Evolutionary conservation across 257 asterid species (phyloP), one percentile per base, ranked within the genome.

Genomic region (Leptodermis oblonga): DNA sequence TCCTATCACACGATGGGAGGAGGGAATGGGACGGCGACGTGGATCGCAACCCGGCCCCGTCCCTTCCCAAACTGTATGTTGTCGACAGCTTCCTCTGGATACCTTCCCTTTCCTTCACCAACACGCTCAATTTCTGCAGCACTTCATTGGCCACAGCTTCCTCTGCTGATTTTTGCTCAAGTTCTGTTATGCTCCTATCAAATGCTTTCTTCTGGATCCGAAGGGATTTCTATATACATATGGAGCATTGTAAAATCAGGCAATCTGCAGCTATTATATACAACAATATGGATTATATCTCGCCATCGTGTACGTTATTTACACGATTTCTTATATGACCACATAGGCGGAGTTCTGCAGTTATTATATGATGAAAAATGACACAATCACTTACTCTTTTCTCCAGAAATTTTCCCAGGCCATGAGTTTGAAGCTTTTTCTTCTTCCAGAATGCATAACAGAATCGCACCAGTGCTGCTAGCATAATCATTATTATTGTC

Each of bases 371-470:
- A n/a, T 52, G 28, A 18, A 28, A 65, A 43, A 26, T 20, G 10
- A 26, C 11, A 48, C 69, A 56, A 67, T 26, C 25, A 61, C 95
- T 82, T 82, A 89, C 97, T 82, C 99, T 85, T 82, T 89, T 94
- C 39, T 90, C 96, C 11, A 94, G 90, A 71, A 94, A 94, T 78
- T 82, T 82, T 30, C 92, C 92, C 4, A 91, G 91, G 72, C 84
- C 77, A 17, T 77, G 82, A 45, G 75, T 78, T 74, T 82, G 96
- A 70, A 94, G 95, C 86, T 86, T 93, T 73, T 70, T 87, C 83
- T 94, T 94, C 84, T 80, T 87, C 99, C 97, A 93, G 30, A 94
- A 89, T 71, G 78, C 30, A 70, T 83, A 83, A 79, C 97, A 94
- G 55, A 76, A 81, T 39, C 88, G 66, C 30, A 87, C 93, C 2